Conservation (phyloP, 345 rosid species). For the Arabis alpina region DNA sequence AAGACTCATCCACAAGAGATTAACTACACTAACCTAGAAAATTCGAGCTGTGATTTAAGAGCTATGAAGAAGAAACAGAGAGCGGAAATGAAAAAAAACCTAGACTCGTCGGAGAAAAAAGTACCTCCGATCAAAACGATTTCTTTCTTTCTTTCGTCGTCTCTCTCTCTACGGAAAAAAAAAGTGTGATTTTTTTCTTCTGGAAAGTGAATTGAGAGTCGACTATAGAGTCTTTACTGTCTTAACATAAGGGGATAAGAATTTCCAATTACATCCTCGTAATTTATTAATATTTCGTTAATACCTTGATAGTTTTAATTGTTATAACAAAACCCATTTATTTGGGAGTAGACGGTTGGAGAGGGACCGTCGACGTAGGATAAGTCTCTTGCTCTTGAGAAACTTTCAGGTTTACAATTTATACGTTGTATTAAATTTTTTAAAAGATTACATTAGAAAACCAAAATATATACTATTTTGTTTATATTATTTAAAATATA, state of each 20-base stretch:
- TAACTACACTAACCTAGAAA: background rate
- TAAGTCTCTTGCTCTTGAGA: background rate
- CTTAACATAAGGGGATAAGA: background rate
- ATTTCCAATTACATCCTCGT: slow-evolving; percentile 31
- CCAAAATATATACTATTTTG: no score
- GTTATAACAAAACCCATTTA: background rate
- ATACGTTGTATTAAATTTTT: no score
- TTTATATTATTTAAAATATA: no score
- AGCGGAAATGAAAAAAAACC: background rate
- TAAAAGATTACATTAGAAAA: no score
- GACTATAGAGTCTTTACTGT: slow-evolving; percentile 17
- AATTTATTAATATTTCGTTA: background rate
- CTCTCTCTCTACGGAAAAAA: slow-evolving; percentile 23
- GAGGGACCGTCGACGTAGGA: background rate
- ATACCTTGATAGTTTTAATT: background rate
- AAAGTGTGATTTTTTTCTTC: background rate
- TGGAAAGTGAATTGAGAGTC: background rate
- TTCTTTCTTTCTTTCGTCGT: slow-evolving; percentile 1
- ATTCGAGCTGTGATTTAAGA: slow-evolving; percentile 8
- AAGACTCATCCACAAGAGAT: slow-evolving; percentile 3
- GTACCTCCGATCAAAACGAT: slow-evolving; percentile 45
- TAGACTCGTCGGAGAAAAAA: slow-evolving; percentile 32
- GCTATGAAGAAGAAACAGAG: slow-evolving; percentile 13
- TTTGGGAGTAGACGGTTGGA: background rate
- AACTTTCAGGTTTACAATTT: background rate